These are phyloP conservation scores for Candida freyschussii DNA, from an alignment of 1,139 yeast genomes.

Conservation along the genomic window DNA sequence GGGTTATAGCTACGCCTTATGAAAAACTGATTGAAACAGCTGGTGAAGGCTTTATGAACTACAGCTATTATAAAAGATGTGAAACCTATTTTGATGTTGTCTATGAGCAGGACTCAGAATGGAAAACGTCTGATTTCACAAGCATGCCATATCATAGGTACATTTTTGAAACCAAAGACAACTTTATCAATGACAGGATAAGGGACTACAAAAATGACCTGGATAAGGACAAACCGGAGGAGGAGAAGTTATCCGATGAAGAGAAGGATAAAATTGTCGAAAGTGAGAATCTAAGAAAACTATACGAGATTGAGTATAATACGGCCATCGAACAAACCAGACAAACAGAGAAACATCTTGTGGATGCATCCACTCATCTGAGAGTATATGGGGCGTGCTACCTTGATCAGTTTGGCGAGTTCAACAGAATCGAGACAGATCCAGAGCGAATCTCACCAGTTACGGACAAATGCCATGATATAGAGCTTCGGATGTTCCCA, in stretches of 20 bases:
- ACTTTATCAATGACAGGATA: conserved; percentile 12
- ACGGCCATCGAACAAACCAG: conserved; percentile 17
- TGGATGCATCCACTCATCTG: conserved; percentile 33
- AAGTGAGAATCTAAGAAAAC: conserved; percentile 5
- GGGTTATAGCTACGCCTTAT: conserved; percentile 6
- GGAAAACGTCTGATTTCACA: conserved; percentile 18
- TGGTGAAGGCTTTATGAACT: conserved; percentile 2
- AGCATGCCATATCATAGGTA: conserved; percentile 15
- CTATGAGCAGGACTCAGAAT: conserved; percentile 14
- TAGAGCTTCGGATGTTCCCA: conserved; percentile 36
- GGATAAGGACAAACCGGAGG: conserved; percentile 1
- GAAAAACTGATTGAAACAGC: conserved; percentile 4
- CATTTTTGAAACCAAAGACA: conserved; percentile 16
- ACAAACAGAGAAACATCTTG: conserved; percentile 13
- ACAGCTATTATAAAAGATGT: conserved; percentile 15
- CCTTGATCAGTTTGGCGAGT: conserved; percentile 26
- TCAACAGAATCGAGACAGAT: conserved; percentile 3
- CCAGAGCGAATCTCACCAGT: too few relatives aligned
- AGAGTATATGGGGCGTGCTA: conserved; percentile 40
- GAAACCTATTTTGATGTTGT: conserved; percentile 18
- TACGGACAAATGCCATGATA: conserved; percentile 25
- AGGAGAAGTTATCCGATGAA: conserved; percentile 8
- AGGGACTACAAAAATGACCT: conserved; percentile 7
- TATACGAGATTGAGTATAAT: conserved; percentile 11
- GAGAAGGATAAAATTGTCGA: conserved; percentile 10